Evolutionary conservation across 2,329 filamentous ascomycete species (phyloP).

Genomic region (Lachnellula occidentalis): DNA sequence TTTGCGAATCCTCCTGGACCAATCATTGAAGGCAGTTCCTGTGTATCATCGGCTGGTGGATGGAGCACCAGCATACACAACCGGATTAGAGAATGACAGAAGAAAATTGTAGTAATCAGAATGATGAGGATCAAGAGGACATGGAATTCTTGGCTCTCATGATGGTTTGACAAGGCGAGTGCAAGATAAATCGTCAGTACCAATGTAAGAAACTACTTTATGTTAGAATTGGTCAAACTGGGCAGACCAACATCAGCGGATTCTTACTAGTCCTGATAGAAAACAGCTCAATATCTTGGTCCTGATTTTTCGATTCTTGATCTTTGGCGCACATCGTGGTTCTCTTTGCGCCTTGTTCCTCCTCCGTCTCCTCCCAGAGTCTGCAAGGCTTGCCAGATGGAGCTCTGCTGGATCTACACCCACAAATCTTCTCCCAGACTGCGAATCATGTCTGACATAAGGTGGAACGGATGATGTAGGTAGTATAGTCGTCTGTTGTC

Average conservation of each 20-base stretch:
- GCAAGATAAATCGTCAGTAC: constrained; percentile 48
- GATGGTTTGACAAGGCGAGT: constrained; percentile 60
- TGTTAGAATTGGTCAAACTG: constrained; percentile 6
- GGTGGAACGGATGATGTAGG: constrained; percentile 13
- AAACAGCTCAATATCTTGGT: constrained; percentile 54
- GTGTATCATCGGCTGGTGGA: constrained; percentile 31
- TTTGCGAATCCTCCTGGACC: constrained; percentile 62
- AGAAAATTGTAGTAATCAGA: constrained; percentile 68
- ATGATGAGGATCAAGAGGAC: constrained; percentile 76
- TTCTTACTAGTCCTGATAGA: constrained; percentile 48
- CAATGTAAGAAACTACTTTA: constrained; percentile 22
- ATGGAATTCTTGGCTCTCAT: constrained; percentile 66
- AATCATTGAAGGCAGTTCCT: constrained; percentile 41
- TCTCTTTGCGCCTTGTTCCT: constrained; percentile 28
- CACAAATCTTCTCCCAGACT: constrained; percentile 29
- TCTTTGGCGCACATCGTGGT: constrained; percentile 41
- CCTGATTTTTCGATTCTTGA: constrained; percentile 49
- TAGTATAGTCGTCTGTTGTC: constrained; percentile 7
- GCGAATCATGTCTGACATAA: constrained; percentile 8
- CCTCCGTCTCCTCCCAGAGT: constrained; percentile 37
- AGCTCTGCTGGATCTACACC: constrained; percentile 45
- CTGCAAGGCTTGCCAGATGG: constrained; percentile 41
- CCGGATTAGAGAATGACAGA: constrained; percentile 72
- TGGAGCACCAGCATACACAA: constrained; percentile 59
- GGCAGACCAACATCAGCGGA: not conserved